These are phyloP conservation scores for Penicillium steckii DNA, from an alignment of 495 filamentous ascomycete genomes.

Conservation along the genomic window DNA sequence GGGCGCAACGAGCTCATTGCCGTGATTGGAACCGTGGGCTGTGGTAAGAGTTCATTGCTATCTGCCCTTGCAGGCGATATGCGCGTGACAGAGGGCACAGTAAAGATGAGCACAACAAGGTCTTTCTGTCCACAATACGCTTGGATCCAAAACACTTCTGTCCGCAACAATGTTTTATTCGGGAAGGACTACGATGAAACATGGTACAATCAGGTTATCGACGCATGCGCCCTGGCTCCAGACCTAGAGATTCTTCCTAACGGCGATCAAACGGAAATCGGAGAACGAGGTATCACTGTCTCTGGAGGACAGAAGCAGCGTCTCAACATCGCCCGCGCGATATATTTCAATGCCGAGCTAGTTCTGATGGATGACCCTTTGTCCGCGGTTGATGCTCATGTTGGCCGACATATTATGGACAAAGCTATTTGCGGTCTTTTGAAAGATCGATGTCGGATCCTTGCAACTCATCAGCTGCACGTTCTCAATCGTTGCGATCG, in stretches of 20 bases:
- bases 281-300: constrained; percentile 62
- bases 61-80: constrained; percentile 93
- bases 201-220: constrained; percentile 57
- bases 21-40: constrained; percentile 88
- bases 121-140: constrained; percentile 95
- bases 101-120: constrained; percentile 71
- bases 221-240: constrained; percentile 55
- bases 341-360: constrained; percentile 80
- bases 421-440: constrained; percentile 89
- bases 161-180: constrained; percentile 88
- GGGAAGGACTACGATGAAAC: constrained; percentile 59
- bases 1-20: constrained; percentile 83
- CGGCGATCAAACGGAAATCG: constrained; percentile 59
- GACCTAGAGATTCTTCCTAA: constrained; percentile 56
- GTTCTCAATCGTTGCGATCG: constrained; percentile 87
- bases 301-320: constrained; percentile 69
- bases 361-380: constrained; percentile 84
- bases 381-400: constrained; percentile 81
- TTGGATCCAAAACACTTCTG: constrained; percentile 92
- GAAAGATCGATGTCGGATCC: constrained; percentile 81
- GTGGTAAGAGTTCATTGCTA: constrained; percentile 88
- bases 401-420: constrained; percentile 93
- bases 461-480: constrained; percentile 94
- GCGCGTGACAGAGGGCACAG: constrained; percentile 71
- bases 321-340: constrained; percentile 76